A percentile compares a stretch with the other conserved stretches of the same genome.
These are phyloP conservation scores for Golubevia pallescens DNA, from an alignment of 1,284 basidiomycete species.

Conservation along the genomic window DNA sequence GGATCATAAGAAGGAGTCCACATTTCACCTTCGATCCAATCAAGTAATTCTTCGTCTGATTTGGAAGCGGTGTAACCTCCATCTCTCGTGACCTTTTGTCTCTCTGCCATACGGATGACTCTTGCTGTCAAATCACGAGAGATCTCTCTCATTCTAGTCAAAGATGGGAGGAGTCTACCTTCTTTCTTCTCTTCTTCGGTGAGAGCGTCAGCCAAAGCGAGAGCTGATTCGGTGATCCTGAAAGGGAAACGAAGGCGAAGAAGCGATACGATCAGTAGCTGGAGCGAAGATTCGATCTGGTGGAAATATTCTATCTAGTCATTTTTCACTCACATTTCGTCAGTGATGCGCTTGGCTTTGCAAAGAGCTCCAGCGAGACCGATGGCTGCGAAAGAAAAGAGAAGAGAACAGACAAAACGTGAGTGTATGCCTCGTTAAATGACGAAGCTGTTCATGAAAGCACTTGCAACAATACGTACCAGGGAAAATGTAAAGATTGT, in stretches of 20 bases:
- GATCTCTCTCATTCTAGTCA: slow-evolving; percentile 52
- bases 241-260: slow-evolving; percentile 13
- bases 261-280: not conserved
- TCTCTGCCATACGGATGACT: slow-evolving; percentile 54
- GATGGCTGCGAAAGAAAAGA: slow-evolving; percentile 12
- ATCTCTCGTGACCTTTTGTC: slow-evolving; percentile 45
- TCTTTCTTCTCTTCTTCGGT: slow-evolving; percentile 69
- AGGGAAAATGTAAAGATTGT: slow-evolving; percentile 72
- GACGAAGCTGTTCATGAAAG: not conserved
- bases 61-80: slow-evolving; percentile 47
- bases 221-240: slow-evolving; percentile 68
- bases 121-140: slow-evolving; percentile 43
- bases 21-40: slow-evolving; percentile 56
- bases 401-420: slow-evolving; percentile 25
- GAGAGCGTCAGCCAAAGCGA: slow-evolving; percentile 79
- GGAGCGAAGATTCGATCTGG: slow-evolving; percentile 67
- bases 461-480: slow-evolving; percentile 17
- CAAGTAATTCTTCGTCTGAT: slow-evolving; percentile 38
- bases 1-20: slow-evolving; percentile 48
- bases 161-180: slow-evolving; percentile 49
- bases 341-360: slow-evolving; percentile 73
- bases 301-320: slow-evolving; percentile 68
- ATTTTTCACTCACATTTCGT: slow-evolving; percentile 69
- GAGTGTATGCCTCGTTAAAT: slow-evolving; percentile 34
- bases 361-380: slow-evolving; percentile 69